phyloP scores from a whole-genome alignment of 257 asterid genomes.

The Leonotis leonurus region DNA sequence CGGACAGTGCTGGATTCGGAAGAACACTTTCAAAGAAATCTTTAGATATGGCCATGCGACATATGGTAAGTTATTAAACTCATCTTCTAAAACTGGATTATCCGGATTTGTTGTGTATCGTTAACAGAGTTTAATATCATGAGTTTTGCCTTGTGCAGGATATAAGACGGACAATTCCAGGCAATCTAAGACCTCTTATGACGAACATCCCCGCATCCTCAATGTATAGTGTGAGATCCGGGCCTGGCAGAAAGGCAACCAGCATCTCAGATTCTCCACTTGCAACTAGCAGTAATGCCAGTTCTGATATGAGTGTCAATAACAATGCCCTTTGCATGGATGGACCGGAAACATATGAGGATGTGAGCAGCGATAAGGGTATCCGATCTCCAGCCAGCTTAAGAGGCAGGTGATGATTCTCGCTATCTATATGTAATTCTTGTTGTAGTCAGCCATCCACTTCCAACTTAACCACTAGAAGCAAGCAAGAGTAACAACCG shows the following conservation, averaged over 20 bases:
- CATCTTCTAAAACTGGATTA: neutral
- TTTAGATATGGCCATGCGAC: constrained; percentile 96
- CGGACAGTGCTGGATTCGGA: constrained; percentile 91
- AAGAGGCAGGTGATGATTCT: constrained; percentile 55
- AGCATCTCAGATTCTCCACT: constrained; percentile 88
- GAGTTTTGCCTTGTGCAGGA: constrained; percentile 42
- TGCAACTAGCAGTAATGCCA: constrained; percentile 90
- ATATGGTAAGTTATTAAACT: constrained; percentile 85
- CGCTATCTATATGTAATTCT: constrained; percentile 2
- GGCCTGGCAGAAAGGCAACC: constrained; percentile 50
- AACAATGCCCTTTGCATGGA: constrained; percentile 52
- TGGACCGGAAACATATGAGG: constrained; percentile 61
- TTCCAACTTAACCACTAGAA: constrained; percentile 12
- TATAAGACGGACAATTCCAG: constrained; percentile 75
- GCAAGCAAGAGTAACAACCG: constrained; percentile 20
- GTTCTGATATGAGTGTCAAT: constrained; percentile 85
- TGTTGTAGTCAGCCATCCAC: neutral
- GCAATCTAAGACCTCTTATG: constrained; percentile 78
- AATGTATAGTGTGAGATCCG: constrained; percentile 94
- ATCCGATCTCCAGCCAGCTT: constrained; percentile 57
- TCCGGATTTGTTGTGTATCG: neutral
- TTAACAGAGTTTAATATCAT: neutral
- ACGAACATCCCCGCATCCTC: constrained; percentile 87
- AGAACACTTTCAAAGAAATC: constrained; percentile 95
- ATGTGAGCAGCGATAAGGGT: constrained; percentile 58